These are phyloP conservation scores for Clonostachys chloroleuca DNA, from an alignment of 2,329 filamentous ascomycete species.

Conservation along the genomic window DNA sequence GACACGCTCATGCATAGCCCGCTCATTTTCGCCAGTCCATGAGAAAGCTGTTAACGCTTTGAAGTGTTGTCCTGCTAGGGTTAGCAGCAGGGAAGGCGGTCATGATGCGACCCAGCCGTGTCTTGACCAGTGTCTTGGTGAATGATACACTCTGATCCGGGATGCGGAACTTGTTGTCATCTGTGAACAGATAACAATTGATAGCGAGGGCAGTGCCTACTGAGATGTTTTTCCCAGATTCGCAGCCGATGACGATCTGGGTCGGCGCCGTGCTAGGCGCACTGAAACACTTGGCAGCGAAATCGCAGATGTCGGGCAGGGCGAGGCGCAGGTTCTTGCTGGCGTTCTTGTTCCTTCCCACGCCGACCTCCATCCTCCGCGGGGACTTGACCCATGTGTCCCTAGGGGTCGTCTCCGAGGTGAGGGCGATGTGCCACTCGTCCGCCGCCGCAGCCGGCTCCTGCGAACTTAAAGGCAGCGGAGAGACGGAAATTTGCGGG, in stretches of 20 bases:
- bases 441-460: background rate
- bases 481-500: slow-evolving; percentile 27
- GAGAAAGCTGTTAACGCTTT: slow-evolving; percentile 87
- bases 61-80: slow-evolving; percentile 78
- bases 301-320: slow-evolving; percentile 57
- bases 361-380: slow-evolving; percentile 50
- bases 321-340: slow-evolving; percentile 77
- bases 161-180: slow-evolving; percentile 44
- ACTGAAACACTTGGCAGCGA: slow-evolving; percentile 38
- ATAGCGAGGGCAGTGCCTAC: slow-evolving; percentile 74
- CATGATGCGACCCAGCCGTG: slow-evolving; percentile 77
- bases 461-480: slow-evolving; percentile 16
- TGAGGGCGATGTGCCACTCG: slow-evolving; percentile 30
- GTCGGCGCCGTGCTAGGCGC: background rate
- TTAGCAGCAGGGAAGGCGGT: slow-evolving; percentile 74
- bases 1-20: no score
- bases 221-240: slow-evolving; percentile 75
- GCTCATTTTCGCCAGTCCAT: slow-evolving; percentile 52
- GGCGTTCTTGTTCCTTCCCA: slow-evolving; percentile 71
- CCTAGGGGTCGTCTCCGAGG: slow-evolving; percentile 32
- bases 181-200: slow-evolving; percentile 68
- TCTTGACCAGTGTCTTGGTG: slow-evolving; percentile 74
- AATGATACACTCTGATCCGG: slow-evolving; percentile 27
- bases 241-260: slow-evolving; percentile 60
- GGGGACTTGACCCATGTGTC: slow-evolving; percentile 32